Evolutionary conservation across 768 basidiomycete species (phyloP).

Genomic region (Tulasnella sp.): DNA sequence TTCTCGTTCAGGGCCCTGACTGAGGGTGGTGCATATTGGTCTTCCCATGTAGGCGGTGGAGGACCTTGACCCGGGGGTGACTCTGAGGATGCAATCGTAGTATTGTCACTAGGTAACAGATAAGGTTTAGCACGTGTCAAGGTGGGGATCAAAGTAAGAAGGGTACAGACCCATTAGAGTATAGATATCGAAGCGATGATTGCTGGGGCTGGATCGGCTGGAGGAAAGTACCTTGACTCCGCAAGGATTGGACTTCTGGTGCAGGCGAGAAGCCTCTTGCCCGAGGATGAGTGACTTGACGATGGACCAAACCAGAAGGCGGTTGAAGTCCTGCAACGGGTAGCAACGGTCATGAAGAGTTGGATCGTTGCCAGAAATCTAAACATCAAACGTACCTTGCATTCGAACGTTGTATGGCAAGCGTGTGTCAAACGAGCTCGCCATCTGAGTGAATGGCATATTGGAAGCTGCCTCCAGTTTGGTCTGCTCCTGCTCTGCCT

Average conservation of each 20-base stretch:
- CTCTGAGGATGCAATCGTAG: constrained; percentile 5
- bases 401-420: background rate
- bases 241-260: too few relatives aligned
- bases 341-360: background rate
- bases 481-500: constrained; percentile 21
- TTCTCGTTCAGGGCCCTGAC: background rate
- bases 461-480: background rate
- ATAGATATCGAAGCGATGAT: background rate
- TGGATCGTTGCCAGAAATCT: background rate
- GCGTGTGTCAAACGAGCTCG: background rate
- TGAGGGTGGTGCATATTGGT: background rate
- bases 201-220: background rate
- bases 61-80: constrained; percentile 1
- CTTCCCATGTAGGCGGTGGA: constrained; percentile 5
- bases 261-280: too few relatives aligned
- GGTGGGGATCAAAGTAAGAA: background rate
- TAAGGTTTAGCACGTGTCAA: background rate
- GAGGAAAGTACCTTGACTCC: background rate
- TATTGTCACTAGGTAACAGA: background rate
- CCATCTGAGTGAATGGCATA: background rate
- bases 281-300: background rate
- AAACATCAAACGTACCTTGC: background rate
- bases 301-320: background rate
- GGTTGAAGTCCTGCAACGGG: background rate
- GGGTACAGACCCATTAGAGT: background rate